A percentile compares a stretch with the other conserved stretches of the same genome.
Conservation (phyloP, 179 eudicot species). For the Silene coronaria region DNA sequence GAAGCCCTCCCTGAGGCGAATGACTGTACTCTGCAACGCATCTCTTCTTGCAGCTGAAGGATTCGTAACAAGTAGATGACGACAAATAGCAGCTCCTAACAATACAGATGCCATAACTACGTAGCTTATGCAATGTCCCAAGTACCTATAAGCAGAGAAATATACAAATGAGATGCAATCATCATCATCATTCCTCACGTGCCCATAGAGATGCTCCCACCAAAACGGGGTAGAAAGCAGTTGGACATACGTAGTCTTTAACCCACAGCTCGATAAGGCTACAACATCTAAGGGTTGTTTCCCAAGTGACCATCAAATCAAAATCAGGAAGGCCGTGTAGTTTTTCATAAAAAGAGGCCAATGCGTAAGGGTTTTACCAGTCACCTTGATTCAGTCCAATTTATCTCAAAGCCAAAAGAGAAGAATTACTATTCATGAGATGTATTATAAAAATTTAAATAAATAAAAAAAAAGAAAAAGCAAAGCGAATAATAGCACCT, state of each 20-base stretch:
- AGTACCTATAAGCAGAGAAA: slow-evolving; percentile 49
- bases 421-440: neutral
- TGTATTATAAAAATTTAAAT: neutral
- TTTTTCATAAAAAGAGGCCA: neutral
- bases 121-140: slow-evolving; percentile 96
- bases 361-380: neutral
- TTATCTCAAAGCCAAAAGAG: slow-evolving; percentile 6
- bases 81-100: slow-evolving; percentile 93
- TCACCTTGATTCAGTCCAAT: neutral
- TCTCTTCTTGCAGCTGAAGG: slow-evolving; percentile 95
- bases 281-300: neutral
- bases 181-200: neutral
- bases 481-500: neutral
- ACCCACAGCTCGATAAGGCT: neutral
- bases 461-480: neutral
- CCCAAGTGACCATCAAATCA: neutral
- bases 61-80: slow-evolving; percentile 74
- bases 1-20: slow-evolving; percentile 94
- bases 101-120: slow-evolving; percentile 92
- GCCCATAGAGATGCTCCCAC: neutral
- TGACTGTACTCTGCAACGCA: slow-evolving; percentile 89
- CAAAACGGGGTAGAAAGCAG: neutral
- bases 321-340: neutral
- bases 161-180: slow-evolving; percentile 11
- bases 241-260: neutral